Evolutionary conservation across 805 yeast genomes (phyloP).

Genomic region (Gaillardinia entomophila): DNA sequence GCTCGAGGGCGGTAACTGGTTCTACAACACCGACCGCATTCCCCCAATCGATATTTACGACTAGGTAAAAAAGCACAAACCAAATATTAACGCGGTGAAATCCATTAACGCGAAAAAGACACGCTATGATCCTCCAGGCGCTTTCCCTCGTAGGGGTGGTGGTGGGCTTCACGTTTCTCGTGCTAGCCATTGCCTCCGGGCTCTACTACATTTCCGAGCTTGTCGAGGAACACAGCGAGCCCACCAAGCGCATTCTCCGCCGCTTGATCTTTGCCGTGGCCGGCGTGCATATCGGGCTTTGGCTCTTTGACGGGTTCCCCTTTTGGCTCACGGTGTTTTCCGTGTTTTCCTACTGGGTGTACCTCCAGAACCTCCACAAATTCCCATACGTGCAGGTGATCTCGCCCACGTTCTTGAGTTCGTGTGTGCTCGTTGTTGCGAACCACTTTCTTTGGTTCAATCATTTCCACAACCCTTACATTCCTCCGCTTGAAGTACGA

Average conservation of each 20-base stretch:
- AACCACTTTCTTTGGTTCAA: slow-evolving; percentile 91
- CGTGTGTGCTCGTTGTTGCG: slow-evolving; percentile 65
- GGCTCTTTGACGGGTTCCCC: slow-evolving; percentile 78
- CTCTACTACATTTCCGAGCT: slow-evolving; percentile 85
- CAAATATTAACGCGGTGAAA: neutral
- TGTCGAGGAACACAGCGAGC: slow-evolving; percentile 88
- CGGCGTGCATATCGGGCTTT: slow-evolving; percentile 46
- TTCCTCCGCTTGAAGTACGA: slow-evolving; percentile 64
- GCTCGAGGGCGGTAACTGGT: slow-evolving; percentile 91
- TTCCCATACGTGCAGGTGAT: slow-evolving; percentile 81
- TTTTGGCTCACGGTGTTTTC: slow-evolving; percentile 61
- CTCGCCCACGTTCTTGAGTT: slow-evolving; percentile 62
- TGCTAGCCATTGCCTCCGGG: slow-evolving; percentile 74
- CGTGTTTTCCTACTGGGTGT: slow-evolving; percentile 63
- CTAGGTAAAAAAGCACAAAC: slow-evolving; percentile 1
- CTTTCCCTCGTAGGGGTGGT: slow-evolving; percentile 34
- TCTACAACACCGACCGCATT: slow-evolving; percentile 84
- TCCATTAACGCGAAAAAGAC: too few relatives aligned
- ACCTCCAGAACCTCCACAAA: slow-evolving; percentile 67
- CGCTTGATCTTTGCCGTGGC: slow-evolving; percentile 62
- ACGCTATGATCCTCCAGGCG: slow-evolving; percentile 32
- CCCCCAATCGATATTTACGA: slow-evolving; percentile 90
- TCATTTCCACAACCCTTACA: slow-evolving; percentile 65
- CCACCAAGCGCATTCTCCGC: slow-evolving; percentile 66
- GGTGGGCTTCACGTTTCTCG: slow-evolving; percentile 35